These are phyloP conservation scores for Lathyrus oleraceus DNA, from an alignment of 306 rosid species.

Conservation along the genomic window DNA sequence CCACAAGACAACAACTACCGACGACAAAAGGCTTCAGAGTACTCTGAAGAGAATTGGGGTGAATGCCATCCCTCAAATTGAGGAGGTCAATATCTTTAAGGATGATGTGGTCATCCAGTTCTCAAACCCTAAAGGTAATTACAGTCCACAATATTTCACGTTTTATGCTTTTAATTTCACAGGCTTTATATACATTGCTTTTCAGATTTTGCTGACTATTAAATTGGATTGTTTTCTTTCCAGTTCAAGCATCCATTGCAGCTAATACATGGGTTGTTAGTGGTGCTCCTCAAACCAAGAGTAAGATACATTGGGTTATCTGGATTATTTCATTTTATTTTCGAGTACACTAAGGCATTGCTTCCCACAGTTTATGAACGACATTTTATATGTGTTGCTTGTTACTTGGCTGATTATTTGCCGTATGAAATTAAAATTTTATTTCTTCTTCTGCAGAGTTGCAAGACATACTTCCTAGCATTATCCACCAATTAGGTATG, in stretches of 20 bases:
- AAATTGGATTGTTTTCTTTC: conserved; percentile 19
- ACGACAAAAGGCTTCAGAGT: conserved; percentile 96
- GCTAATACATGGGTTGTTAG: conserved; percentile 99
- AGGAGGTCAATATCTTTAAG: conserved; percentile 95
- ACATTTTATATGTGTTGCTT: not conserved
- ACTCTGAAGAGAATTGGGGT: conserved; percentile 98
- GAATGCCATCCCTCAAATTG: conserved; percentile 91
- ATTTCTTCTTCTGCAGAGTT: conserved; percentile 59
- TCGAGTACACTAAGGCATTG: not conserved
- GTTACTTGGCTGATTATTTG: not conserved
- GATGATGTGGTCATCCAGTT: conserved; percentile 96
- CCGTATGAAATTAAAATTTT: not conserved
- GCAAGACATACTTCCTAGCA: conserved; percentile 96
- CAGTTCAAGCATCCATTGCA: conserved; percentile 99
- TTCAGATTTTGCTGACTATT: not conserved
- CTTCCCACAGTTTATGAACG: not conserved
- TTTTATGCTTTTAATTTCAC: not conserved
- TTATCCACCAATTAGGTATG: conserved; percentile 88
- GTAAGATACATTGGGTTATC: conserved; percentile 44
- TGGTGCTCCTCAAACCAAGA: conserved; percentile 94
- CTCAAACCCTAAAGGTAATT: conserved; percentile 79
- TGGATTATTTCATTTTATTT: not conserved
- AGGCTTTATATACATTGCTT: not conserved
- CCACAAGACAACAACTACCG: conserved; percentile 96
- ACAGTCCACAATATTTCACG: not conserved